Evolutionary conservation across 495 filamentous ascomycete species (phyloP), one percentile per base, ranked within the genome.

Genomic region (Bryoglossum gracile): DNA sequence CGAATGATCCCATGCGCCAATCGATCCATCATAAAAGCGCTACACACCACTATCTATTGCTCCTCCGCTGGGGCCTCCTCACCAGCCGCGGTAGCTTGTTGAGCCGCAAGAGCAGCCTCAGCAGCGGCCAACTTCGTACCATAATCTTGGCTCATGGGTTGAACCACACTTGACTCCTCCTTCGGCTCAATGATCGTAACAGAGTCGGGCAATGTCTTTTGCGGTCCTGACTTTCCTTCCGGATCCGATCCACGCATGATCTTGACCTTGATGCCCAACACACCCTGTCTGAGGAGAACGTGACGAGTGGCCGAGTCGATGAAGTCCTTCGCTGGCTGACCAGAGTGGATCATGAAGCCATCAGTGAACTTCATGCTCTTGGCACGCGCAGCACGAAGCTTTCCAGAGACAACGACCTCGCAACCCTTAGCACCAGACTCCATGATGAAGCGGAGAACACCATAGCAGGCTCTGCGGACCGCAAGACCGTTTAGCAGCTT

Each of bases 291-390:
- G 68, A 98, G 89, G 50, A 98, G 89, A 58, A 98, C 92, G 86
- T 98, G 92, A 61, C 92, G 91, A 61, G 89, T 95, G 54, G 92
- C 94, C 64, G 74, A 80, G 79, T 98, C 92, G 72, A 98, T 98
- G 79, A 98, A 98, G 75, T 98, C 92, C 74, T 92, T 90, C 62
- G 92, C 94, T 60, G 92, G 92, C 68, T 97, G 92, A 76, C 92
- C 92, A 66, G 92, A 97, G 87, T 98, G 92, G 79, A 98, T 98
- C 92, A 98, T 98, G 88, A 98, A 98, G 65, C 92, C 92, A 69
- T 98, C 92, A 68, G 92, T 98, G 83, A 98, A 98, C 82, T 98
- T 98, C 92, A 98, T 98, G 78, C 81, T 86, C 87, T 98, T 98
- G 68, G 92, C 92, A 79, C 92, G 86, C 61, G 92, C 92, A 72